phyloP scores from a whole-genome alignment of 75 land plant species.

The Sequoia sempervirens region DNA sequence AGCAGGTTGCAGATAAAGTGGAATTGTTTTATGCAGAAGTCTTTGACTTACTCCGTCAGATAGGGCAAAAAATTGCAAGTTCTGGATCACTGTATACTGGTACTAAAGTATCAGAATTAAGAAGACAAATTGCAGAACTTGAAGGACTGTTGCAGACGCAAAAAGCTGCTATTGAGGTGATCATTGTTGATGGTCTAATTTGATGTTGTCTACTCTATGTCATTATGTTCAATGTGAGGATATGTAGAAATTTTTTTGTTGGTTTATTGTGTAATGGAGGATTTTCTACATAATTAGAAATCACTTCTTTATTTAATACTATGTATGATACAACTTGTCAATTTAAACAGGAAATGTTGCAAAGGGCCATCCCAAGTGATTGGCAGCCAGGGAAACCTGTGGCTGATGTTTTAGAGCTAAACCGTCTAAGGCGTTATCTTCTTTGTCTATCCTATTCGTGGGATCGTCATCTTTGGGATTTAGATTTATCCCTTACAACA shows the following conservation, averaged over 20 bases:
- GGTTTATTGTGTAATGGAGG: neutral
- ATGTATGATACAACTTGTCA: constrained; percentile 6
- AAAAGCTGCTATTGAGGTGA: constrained; percentile 53
- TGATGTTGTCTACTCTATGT: neutral
- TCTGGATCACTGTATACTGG: constrained; percentile 20
- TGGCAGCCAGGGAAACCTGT: constrained; percentile 1
- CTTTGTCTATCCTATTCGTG: constrained; percentile 42
- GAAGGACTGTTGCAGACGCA: constrained; percentile 49
- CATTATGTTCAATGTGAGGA: neutral
- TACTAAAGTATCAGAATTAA: constrained; percentile 29
- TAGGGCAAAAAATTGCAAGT: constrained; percentile 44
- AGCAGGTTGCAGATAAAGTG: constrained; percentile 55
- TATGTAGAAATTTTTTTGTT: neutral
- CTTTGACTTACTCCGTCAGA: constrained; percentile 34
- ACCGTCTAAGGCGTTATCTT: constrained; percentile 31
- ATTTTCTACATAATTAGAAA: neutral
- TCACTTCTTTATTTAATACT: neutral
- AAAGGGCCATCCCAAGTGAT: constrained; percentile 2
- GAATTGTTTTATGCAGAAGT: constrained; percentile 64
- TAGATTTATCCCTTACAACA: constrained; percentile 29
- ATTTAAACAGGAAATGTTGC: constrained; percentile 14
- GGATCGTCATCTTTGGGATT: constrained; percentile 33
- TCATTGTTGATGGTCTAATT: neutral
- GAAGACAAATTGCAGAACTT: constrained; percentile 41
- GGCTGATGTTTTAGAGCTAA: constrained; percentile 27